Percentiles rank a stretch among this genome's conserved stretches.
These are phyloP conservation scores for Solanum ahanhuiri DNA, from an alignment of 257 asterid genomes.

Conservation along the genomic window DNA sequence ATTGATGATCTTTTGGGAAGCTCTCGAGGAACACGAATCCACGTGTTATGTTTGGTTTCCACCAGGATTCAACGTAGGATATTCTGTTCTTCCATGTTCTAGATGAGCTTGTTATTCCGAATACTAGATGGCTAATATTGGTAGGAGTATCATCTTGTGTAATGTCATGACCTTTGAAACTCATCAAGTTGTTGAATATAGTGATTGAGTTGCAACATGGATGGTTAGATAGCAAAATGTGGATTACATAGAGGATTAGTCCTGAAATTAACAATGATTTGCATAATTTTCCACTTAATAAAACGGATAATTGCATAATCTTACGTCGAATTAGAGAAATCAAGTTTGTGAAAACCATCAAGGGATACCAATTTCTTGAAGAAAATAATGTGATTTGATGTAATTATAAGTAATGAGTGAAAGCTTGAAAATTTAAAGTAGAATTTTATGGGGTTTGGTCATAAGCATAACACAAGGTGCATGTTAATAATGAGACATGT, in stretches of 20 bases:
- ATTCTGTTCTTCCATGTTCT: slow-evolving; percentile 13
- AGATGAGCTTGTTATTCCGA: slow-evolving; percentile 21
- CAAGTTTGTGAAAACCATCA: background rate
- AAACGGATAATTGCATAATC: background rate
- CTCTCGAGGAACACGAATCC: slow-evolving; percentile 25
- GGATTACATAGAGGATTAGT: background rate
- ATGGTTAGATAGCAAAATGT: slow-evolving; percentile 3
- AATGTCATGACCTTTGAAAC: background rate
- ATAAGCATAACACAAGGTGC: background rate
- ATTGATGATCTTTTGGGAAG: background rate
- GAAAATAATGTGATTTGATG: background rate
- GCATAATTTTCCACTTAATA: background rate
- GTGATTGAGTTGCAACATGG: background rate
- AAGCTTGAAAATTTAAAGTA: background rate
- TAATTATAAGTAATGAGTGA: background rate
- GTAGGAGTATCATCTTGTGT: slow-evolving; percentile 5
- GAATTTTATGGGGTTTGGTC: background rate
- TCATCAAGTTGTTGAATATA: background rate
- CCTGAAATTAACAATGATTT: slow-evolving; percentile 7
- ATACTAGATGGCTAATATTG: slow-evolving; percentile 18
- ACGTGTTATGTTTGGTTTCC: slow-evolving; percentile 22
- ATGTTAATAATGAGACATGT: background rate
- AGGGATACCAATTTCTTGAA: background rate
- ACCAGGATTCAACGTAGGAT: slow-evolving; percentile 25
- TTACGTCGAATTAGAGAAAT: background rate